phyloP scores from a whole-genome alignment of 2,329 filamentous ascomycete species.

The Ophiostoma quercus region DNA sequence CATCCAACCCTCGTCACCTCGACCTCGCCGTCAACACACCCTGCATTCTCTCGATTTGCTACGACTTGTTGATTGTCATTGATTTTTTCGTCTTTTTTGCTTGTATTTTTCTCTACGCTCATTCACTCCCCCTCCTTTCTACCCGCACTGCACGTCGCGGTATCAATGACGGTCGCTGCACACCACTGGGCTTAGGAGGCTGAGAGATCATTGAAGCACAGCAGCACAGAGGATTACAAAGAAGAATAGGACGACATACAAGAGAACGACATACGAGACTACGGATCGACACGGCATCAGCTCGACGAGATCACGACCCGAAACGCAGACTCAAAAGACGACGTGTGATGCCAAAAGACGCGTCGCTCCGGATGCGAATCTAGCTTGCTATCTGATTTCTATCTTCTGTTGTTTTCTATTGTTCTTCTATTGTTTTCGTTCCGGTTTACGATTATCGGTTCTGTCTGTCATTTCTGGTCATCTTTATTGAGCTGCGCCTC shows the following conservation, averaged over 20 bases:
- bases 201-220: not conserved
- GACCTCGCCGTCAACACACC: not conserved
- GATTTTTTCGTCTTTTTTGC: constrained; percentile 4
- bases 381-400: not conserved
- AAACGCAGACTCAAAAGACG: not conserved
- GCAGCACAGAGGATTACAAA: not conserved
- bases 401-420: not conserved
- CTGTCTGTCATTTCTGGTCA: not conserved
- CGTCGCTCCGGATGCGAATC: constrained; percentile 6
- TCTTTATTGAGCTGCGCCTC: constrained; percentile 12
- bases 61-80: not conserved
- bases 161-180: constrained; percentile 5
- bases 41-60: not conserved
- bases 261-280: not conserved
- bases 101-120: not conserved
- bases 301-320: not conserved
- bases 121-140: not conserved
- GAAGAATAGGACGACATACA: not conserved
- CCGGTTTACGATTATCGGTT: not conserved
- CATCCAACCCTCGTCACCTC: not conserved
- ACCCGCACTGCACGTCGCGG: not conserved
- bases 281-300: not conserved
- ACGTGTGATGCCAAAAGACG: constrained; percentile 7
- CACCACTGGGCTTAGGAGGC: not conserved
- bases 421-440: not conserved